Evolutionary conservation across 2,329 filamentous ascomycete species (phyloP), one percentile per base, ranked within the genome.

Genomic region (Pyrenophora graminea): DNA sequence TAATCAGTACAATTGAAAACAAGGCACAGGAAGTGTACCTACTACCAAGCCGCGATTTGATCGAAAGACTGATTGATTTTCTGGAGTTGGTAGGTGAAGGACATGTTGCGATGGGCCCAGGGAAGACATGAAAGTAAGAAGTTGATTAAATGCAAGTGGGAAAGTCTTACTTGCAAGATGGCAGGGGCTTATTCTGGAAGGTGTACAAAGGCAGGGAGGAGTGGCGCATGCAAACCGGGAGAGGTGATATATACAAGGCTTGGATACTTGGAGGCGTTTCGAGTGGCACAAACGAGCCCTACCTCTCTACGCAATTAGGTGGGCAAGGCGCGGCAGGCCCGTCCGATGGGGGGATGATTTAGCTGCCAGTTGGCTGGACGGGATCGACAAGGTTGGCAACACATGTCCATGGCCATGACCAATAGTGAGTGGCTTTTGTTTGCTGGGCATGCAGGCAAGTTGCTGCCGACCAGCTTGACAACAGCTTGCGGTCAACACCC

Each of bases 51-150:
- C 15, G 62, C 67, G 36, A 71, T 64, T 15, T 57, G 63, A n/a
- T 71, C 67, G 32, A 72, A 70, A 13, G 64, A 66, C 6, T 62
- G 52, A 23, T 71, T 71, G 50, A 72, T 69, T 42, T 62, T 63
- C 21, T 72, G 63, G 7, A 71, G 36, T 19, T 68, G 59, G 40
- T 64, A 71, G 7, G 58, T 56, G 53, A 62, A 70, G 37, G 69
- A 70, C 68, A 69, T 70, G n/a, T 13, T 61, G 44, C 21, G 40
- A 6, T 13, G 13, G 19, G 19, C 13, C 17, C 19, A 8, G 18
- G 32, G 19, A 15, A 9, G 32, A 41, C 13, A 34, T 40, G 19
- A 17, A 39, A 23, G 10, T 43, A 23, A 18, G 43, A 15, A 15
- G 25, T 13, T 3, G 19, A 21, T 17, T 12, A 31, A 27, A 39